Conservation (phyloP, 2,329 filamentous ascomycete species). For the Ceratocystis harringtonii region DNA sequence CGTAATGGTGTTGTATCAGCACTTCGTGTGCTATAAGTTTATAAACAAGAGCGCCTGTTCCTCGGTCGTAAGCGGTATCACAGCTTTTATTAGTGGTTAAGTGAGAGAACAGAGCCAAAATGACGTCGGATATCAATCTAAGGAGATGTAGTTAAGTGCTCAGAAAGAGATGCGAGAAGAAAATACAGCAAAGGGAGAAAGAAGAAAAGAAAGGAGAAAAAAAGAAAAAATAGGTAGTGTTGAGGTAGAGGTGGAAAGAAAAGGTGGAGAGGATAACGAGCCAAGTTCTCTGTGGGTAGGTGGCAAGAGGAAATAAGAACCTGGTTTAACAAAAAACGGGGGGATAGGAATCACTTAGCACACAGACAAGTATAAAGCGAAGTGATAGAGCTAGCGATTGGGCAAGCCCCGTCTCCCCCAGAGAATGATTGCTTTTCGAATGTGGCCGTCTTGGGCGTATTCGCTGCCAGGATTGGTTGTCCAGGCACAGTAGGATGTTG, state of each 20-base stretch:
- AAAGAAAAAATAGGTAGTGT: background rate
- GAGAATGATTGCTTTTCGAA: background rate
- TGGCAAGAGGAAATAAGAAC: background rate
- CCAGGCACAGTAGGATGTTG: background rate
- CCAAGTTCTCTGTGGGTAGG: background rate
- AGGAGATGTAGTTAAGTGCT: background rate
- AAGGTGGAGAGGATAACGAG: background rate
- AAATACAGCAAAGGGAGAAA: background rate
- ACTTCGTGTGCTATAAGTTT: constrained; percentile 2
- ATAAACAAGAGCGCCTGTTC: constrained; percentile 5
- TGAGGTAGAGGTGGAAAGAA: background rate
- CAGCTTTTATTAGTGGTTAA: background rate
- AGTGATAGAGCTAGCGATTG: background rate
- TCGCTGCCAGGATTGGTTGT: background rate
- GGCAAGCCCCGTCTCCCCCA: background rate
- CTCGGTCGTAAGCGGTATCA: background rate
- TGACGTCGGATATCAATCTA: background rate
- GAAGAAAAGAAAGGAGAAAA: background rate
- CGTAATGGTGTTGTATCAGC: background rate
- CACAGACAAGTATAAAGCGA: background rate
- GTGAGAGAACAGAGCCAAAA: background rate
- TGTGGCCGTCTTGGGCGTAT: background rate
- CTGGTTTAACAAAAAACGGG: background rate
- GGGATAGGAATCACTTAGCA: background rate
- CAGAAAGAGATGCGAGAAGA: background rate